These are phyloP conservation scores for Candida saitoana DNA, from an alignment of 805 yeast species.

Conservation along the genomic window DNA sequence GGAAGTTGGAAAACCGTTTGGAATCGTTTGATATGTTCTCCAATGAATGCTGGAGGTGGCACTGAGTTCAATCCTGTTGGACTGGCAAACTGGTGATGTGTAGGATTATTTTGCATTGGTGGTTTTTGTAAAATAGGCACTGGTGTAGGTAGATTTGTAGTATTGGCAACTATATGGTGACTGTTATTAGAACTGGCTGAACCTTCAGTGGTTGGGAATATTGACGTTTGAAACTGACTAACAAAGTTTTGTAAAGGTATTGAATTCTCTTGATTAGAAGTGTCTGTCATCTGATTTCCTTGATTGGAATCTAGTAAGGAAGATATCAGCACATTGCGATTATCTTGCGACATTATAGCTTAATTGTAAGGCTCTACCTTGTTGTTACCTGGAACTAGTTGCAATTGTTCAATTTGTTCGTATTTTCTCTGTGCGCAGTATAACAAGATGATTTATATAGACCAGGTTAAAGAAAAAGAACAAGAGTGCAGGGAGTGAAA, in stretches of 20 bases:
- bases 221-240: constrained; percentile 29
- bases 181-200: neutral
- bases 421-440: neutral
- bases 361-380: neutral
- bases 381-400: neutral
- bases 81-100: neutral
- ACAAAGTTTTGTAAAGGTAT: constrained; percentile 19
- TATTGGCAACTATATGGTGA: neutral
- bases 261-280: neutral
- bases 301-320: constrained; percentile 23
- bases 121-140: neutral
- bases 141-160: neutral
- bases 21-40: constrained; percentile 28
- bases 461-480: too few species aligned
- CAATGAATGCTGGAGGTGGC: constrained; percentile 5
- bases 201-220: constrained; percentile 9
- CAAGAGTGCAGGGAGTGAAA: too few species aligned
- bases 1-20: constrained; percentile 26
- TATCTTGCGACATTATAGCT: constrained; percentile 13
- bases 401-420: neutral
- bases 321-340: constrained; percentile 31
- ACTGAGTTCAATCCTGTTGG: neutral
- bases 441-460: too few species aligned
- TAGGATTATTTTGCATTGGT: constrained; percentile 1
- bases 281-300: neutral